These are phyloP conservation scores for Ustilago curta DNA, from an alignment of 1,284 basidiomycete species.

Conservation along the genomic window DNA sequence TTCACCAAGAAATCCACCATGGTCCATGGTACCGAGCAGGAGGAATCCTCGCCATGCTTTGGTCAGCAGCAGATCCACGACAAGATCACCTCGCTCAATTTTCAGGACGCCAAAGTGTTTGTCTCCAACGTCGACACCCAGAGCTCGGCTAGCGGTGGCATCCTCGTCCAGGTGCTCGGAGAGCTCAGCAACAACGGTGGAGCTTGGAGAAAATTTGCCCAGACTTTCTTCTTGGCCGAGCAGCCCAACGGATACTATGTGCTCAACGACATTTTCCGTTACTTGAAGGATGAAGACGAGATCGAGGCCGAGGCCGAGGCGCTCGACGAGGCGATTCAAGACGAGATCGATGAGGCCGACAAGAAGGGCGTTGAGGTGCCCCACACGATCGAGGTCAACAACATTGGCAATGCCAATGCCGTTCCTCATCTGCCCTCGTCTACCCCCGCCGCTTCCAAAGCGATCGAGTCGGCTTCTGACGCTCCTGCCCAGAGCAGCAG, in stretches of 20 bases:
- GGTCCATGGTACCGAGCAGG: constrained; percentile 83
- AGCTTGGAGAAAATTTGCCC: constrained; percentile 97
- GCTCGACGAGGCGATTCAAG: constrained; percentile 47
- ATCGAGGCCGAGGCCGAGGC: constrained; percentile 71
- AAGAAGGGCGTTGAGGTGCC: constrained; percentile 43
- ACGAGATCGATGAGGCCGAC: constrained; percentile 48
- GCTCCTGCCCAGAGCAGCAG: constrained; percentile 1
- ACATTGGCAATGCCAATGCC: constrained; percentile 54
- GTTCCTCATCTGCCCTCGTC: constrained; percentile 53
- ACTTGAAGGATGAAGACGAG: constrained; percentile 93
- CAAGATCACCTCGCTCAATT: constrained; percentile 91
- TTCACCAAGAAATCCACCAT: constrained; percentile 94
- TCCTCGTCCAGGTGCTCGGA: constrained; percentile 98
- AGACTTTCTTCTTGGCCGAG: constrained; percentile 99
- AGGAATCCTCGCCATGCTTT: constrained; percentile 82
- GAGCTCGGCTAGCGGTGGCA: constrained; percentile 91
- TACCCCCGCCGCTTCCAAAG: constrained; percentile 19
- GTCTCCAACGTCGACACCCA: constrained; percentile 74
- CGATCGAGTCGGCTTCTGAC: constrained; percentile 45
- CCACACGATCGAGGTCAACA: constrained; percentile 52
- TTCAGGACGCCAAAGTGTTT: constrained; percentile 96
- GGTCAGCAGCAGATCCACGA: constrained; percentile 99
- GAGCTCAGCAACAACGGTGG: constrained; percentile 88
- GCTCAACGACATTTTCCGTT: constrained; percentile 99
- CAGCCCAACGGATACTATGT: constrained; percentile 99